These are phyloP conservation scores for Hevea brasiliensis DNA, from an alignment of 345 rosid species.

Conservation along the genomic window DNA sequence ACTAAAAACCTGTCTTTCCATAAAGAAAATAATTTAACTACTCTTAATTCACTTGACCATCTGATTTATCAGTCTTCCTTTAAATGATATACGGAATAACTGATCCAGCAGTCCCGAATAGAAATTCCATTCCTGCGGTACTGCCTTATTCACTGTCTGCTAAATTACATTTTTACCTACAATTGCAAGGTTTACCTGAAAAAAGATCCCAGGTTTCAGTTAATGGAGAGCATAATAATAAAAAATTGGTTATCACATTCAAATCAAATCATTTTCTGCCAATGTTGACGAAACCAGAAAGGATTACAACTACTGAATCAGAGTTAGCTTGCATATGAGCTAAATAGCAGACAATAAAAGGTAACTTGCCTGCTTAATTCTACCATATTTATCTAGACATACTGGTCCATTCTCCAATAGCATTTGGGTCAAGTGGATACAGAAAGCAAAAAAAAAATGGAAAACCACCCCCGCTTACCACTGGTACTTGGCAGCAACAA, in stretches of 20 bases:
- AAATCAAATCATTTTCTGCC: neutral
- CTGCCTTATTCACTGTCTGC: too few species aligned
- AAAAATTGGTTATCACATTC: too few species aligned
- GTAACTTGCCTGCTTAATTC: neutral
- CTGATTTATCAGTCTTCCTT: too few species aligned
- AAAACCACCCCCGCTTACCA: slow-evolving; percentile 47
- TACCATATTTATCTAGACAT: neutral
- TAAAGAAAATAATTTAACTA: too few species aligned
- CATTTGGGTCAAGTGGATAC: neutral
- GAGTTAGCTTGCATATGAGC: neutral
- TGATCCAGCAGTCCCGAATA: too few species aligned
- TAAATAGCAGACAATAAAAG: too few species aligned
- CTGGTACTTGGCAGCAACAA: slow-evolving; percentile 89
- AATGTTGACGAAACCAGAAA: neutral
- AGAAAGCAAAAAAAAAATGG: neutral
- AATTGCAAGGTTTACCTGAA: neutral
- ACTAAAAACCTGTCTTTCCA: too few species aligned
- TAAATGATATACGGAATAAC: too few species aligned
- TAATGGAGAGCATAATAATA: neutral
- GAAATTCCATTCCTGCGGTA: too few species aligned
- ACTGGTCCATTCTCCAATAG: neutral
- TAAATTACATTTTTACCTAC: too few species aligned
- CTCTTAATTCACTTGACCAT: too few species aligned
- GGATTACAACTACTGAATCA: neutral
- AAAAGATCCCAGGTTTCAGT: neutral